These are phyloP conservation scores for Lipomyces sp. DNA, from an alignment of 805 yeast genomes.

Conservation along the genomic window DNA sequence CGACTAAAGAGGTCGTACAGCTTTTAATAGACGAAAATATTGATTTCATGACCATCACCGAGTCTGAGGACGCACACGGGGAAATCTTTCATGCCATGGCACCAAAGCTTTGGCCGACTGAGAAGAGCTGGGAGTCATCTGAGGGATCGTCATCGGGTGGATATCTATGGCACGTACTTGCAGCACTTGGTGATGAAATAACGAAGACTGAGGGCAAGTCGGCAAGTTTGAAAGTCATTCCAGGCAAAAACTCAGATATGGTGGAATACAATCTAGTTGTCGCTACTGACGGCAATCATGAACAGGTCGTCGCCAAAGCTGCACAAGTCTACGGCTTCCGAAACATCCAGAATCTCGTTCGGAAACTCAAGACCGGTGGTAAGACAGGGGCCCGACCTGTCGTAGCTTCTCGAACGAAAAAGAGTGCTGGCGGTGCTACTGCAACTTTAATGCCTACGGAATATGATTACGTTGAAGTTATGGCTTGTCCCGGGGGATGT, in stretches of 20 bases:
- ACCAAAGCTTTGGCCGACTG: constrained; percentile 68
- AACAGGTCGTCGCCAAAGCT: constrained; percentile 56
- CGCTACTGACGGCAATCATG: constrained; percentile 36
- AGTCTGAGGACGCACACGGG: constrained; percentile 4
- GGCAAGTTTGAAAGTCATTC: constrained; percentile 51
- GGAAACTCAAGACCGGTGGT: constrained; percentile 66
- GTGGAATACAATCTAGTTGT: constrained; percentile 66
- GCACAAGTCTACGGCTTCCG: constrained; percentile 87
- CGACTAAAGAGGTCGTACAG: constrained; percentile 84
- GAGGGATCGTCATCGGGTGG: constrained; percentile 90
- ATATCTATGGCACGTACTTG: constrained; percentile 72
- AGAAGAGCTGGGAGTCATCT: constrained; percentile 71
- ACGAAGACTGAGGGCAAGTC: constrained; percentile 39
- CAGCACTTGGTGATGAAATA: constrained; percentile 41
- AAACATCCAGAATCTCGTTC: constrained; percentile 89
- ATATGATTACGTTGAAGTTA: constrained; percentile 86
- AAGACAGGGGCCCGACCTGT: constrained; percentile 34
- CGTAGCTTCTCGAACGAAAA: constrained; percentile 37
- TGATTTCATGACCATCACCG: constrained; percentile 39
- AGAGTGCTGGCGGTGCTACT: constrained; percentile 49
- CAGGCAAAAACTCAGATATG: constrained; percentile 75
- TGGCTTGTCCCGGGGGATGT: constrained; percentile 99
- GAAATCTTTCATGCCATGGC: constrained; percentile 44
- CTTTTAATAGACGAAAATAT: constrained; percentile 60
- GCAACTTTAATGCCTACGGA: constrained; percentile 54